Conservation (phyloP, 352 stramenopile species). For the Phytophthora rubi region DNA sequence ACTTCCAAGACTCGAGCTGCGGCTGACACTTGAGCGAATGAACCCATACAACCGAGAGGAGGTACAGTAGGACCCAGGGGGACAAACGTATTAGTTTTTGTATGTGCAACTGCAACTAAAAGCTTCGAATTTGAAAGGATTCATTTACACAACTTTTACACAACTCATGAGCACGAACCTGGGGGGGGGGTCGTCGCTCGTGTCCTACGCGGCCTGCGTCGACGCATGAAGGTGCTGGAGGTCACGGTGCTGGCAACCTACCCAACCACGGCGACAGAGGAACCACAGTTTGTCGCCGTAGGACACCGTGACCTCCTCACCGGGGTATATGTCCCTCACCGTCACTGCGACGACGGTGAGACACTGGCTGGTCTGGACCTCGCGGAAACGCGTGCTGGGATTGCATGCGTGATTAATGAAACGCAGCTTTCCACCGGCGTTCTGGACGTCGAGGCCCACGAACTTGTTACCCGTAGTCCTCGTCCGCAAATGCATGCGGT, state of each 20-base stretch:
- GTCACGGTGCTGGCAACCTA: background rate
- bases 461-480: background rate
- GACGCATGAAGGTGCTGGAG: background rate
- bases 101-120: background rate
- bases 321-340: background rate
- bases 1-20: no score
- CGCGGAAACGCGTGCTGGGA: background rate
- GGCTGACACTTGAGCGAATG: no score
- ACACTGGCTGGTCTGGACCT: background rate
- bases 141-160: background rate
- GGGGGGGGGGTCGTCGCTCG: no score
- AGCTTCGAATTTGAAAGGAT: background rate
- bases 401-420: background rate
- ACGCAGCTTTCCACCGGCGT: background rate
- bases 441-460: background rate
- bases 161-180: background rate
- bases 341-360: background rate
- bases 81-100: no score
- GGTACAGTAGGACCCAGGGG: no score
- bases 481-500: background rate
- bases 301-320: background rate
- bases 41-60: no score
- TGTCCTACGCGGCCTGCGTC: no score
- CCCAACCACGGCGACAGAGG: background rate
- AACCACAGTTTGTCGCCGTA: constrained; percentile 1